Conservation (phyloP, 805 yeast species). For the Hermanozyma aechmeae region DNA sequence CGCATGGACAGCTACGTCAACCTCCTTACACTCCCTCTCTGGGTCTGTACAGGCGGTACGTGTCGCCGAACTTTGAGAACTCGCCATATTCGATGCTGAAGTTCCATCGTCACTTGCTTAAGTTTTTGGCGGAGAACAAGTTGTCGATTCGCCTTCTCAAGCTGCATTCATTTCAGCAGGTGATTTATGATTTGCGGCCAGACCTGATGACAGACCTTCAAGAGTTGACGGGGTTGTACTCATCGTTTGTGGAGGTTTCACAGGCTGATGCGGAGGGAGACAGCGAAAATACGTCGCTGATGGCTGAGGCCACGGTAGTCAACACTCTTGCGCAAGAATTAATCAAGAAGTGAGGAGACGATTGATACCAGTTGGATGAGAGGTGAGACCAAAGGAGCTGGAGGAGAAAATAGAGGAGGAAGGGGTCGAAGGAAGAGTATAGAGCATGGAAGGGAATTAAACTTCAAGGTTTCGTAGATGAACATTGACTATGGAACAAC, state of each 20-base stretch:
- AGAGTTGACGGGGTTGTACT: conserved; percentile 37
- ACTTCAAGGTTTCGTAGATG: too few relatives aligned
- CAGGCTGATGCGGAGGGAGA: conserved; percentile 11
- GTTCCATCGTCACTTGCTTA: conserved; percentile 43
- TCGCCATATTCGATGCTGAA: conserved; percentile 35
- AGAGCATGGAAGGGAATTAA: too few relatives aligned
- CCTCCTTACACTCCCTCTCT: not conserved
- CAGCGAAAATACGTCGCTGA: conserved; percentile 4
- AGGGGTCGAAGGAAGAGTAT: too few relatives aligned
- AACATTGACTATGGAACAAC: too few relatives aligned
- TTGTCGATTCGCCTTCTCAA: conserved; percentile 38
- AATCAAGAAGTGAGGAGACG: too few relatives aligned
- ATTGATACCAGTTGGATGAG: too few relatives aligned
- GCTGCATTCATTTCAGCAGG: conserved; percentile 42
- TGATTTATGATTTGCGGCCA: conserved; percentile 41
- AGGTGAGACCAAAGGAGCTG: too few relatives aligned
- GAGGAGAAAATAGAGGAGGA: too few relatives aligned
- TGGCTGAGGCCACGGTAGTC: conserved; percentile 17
- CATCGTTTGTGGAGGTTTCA: conserved; percentile 36
- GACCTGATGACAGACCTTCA: conserved; percentile 37
- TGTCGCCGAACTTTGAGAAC: conserved; percentile 23
- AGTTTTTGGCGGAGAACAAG: conserved; percentile 44
- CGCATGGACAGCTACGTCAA: conserved; percentile 7
- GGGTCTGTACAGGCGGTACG: not conserved
- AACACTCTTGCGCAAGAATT: conserved; percentile 10